Percentiles rank a stretch among this genome's conserved stretches.
Conservation (phyloP, 1,139 yeast genomes). For the Scheffersomyces illinoinensis region DNA sequence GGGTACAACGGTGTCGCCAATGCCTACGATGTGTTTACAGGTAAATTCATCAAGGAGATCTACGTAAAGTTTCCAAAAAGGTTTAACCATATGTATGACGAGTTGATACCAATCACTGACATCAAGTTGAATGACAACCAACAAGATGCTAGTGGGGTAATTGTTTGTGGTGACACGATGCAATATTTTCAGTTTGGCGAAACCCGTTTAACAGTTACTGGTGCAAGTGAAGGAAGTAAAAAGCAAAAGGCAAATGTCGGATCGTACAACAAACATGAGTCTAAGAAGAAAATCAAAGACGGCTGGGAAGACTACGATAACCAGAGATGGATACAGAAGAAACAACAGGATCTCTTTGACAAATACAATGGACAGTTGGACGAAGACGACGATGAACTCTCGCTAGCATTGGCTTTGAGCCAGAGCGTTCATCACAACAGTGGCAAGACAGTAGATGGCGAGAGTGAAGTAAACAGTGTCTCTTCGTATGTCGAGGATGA, state of each 20-base stretch:
- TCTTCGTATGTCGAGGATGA: constrained; percentile 13
- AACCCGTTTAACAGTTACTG: constrained; percentile 7
- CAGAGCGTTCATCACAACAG: constrained; percentile 25
- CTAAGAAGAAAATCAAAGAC: constrained; percentile 29
- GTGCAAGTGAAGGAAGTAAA: neutral
- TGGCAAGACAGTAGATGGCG: neutral
- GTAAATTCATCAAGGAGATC: constrained; percentile 52
- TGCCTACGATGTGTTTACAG: constrained; percentile 63
- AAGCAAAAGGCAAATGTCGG: constrained; percentile 22
- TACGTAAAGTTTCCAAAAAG: constrained; percentile 48
- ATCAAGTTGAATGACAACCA: constrained; percentile 47
- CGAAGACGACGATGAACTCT: constrained; percentile 48
- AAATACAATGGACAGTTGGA: constrained; percentile 41
- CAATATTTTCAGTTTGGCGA: constrained; percentile 67
- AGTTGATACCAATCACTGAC: constrained; percentile 41
- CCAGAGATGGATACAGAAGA: constrained; percentile 11
- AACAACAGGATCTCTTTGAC: constrained; percentile 30
- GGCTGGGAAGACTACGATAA: constrained; percentile 40
- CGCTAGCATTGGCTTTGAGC: constrained; percentile 56
- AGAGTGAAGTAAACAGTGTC: neutral
- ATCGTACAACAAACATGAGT: constrained; percentile 16
- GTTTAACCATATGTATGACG: constrained; percentile 18
- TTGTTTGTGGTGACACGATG: constrained; percentile 55
- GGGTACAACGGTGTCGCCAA: constrained; percentile 66
- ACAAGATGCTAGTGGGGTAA: constrained; percentile 49